Evolutionary conservation across 1,284 basidiomycete genomes (phyloP), one percentile per base, ranked within the genome.

Genomic region (Ustanciosporium gigantosporum): DNA sequence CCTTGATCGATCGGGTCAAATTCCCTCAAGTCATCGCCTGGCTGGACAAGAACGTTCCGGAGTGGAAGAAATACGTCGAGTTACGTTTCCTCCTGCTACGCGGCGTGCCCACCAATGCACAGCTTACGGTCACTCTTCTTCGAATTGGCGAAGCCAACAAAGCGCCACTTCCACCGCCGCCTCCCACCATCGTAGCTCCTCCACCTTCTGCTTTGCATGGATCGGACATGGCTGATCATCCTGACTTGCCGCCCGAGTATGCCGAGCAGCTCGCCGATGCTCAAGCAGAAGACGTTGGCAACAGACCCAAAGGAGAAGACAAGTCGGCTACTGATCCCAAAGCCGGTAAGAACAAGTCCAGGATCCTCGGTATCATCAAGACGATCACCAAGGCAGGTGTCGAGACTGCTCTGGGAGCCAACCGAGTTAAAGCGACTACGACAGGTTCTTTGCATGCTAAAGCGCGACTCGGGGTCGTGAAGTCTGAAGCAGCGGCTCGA

Each of bases 71-170:
- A 37, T 55, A 65, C 24, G 49, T 73, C 36, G 41, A 59, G 42
- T 34, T 48, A 2, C 52, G 41, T 15, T 59, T 35, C 73, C 81
- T 82, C 3, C 61, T 84, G 29, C 70, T 84, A 15, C 80, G 78
- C 19, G 80, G 82, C 9, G 83, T 84, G 0, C 84, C 84, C 3
- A 85, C 84, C 36, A 82, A 85, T 56, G 82, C 83, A 4, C 84
- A 85, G 58, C 79, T 84, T 31, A 82, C 82, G 0, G 72, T 84
- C 4, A 82, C 83, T 24, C 68, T 84, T 23, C 72, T 84, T 3
- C 80, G 83, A 14, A 79, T 83, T 22, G 81, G 79, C 5, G 83
- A 84, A 59, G 77, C 76, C 0, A 74, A 75, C 27, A 79, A 80
- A 44, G 68, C 78, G 0, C 82, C 82, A 0, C 65, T 83, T 4